These are phyloP conservation scores for Stagonosporopsis rhizophila DNA, from an alignment of 2,329 filamentous ascomycete genomes.

Conservation along the genomic window DNA sequence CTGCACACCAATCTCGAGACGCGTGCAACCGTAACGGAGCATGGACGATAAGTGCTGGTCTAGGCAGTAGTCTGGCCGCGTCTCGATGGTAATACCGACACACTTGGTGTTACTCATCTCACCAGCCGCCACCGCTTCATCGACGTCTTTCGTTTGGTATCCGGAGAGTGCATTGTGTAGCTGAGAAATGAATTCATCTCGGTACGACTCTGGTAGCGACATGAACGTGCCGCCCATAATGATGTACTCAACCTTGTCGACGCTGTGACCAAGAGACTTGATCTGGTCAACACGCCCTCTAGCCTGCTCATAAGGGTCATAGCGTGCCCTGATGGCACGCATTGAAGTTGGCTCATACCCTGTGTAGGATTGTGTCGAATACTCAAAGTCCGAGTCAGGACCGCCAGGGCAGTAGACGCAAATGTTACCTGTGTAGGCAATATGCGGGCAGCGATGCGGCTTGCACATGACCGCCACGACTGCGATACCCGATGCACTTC, in stretches of 20 bases:
- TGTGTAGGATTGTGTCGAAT: constrained; percentile 98
- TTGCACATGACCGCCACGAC: constrained; percentile 99
- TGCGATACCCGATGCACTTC: constrained; percentile 94
- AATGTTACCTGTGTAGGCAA: constrained; percentile 97
- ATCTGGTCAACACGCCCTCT: constrained; percentile 96
- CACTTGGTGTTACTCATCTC: constrained; percentile 98
- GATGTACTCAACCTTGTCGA: constrained; percentile 99
- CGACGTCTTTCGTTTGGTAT: constrained; percentile 91
- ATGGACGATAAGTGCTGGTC: constrained; percentile 95
- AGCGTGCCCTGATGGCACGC: constrained; percentile 94
- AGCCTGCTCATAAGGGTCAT: constrained; percentile 97
- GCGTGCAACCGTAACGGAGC: constrained; percentile 96
- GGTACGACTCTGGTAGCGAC: constrained; percentile 87
- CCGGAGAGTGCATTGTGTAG: constrained; percentile 96
- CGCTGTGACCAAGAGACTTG: constrained; percentile 91
- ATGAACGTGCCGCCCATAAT: constrained; percentile 99
- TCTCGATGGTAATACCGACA: constrained; percentile 98
- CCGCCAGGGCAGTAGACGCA: constrained; percentile 98
- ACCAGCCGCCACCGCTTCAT: constrained; percentile 91
- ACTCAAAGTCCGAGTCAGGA: constrained; percentile 98
- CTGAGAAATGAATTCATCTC: constrained; percentile 92
- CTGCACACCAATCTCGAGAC: constrained; percentile 93
- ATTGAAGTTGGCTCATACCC: constrained; percentile 98
- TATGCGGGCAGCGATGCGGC: constrained; percentile 95
- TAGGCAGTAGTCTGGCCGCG: constrained; percentile 93